Evolutionary conservation across 2,329 filamentous ascomycete species (phyloP).

Genomic region (Nigrospora sphaerica): DNA sequence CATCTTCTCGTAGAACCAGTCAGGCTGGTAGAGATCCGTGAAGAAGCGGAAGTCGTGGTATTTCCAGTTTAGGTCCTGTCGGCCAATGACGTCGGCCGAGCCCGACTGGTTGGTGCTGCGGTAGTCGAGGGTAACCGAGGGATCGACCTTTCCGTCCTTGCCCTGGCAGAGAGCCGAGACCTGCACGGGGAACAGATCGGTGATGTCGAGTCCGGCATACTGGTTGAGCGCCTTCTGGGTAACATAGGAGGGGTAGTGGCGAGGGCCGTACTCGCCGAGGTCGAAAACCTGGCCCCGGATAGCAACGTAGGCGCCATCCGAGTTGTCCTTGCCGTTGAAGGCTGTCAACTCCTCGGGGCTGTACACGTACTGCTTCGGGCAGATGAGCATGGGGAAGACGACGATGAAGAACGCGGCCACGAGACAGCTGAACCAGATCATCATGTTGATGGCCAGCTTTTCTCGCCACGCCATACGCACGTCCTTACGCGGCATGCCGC

Average conservation of each 20-base stretch:
- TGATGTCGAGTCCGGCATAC: slow-evolving; percentile 86
- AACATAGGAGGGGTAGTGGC: slow-evolving; percentile 67
- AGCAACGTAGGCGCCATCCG: slow-evolving; percentile 58
- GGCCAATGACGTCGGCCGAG: slow-evolving; percentile 53
- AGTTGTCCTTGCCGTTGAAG: slow-evolving; percentile 64
- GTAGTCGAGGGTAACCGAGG: slow-evolving; percentile 78
- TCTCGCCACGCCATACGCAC: slow-evolving; percentile 91
- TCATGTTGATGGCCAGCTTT: slow-evolving; percentile 94
- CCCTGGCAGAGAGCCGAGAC: slow-evolving; percentile 88
- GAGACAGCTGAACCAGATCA: slow-evolving; percentile 85
- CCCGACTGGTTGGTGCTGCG: slow-evolving; percentile 68
- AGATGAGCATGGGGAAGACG: slow-evolving; percentile 79
- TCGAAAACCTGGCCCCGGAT: slow-evolving; percentile 90
- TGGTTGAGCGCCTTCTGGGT: slow-evolving; percentile 60
- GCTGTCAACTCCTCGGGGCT: slow-evolving; percentile 68
- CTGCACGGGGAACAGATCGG: slow-evolving; percentile 83
- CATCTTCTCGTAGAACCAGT: slow-evolving; percentile 93
- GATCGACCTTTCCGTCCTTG: slow-evolving; percentile 55
- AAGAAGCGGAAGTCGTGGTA: slow-evolving; percentile 93
- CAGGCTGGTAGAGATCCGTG: slow-evolving; percentile 72
- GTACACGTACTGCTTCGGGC: slow-evolving; percentile 84
- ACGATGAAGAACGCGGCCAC: slow-evolving; percentile 84
- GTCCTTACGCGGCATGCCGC: slow-evolving; percentile 86
- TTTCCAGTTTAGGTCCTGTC: slow-evolving; percentile 63
- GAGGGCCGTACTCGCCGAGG: slow-evolving; percentile 62